Base-by-base conservation (phyloP, 2,329 filamentous ascomycete genomes). In the Fusarium ramigenum region DNA sequence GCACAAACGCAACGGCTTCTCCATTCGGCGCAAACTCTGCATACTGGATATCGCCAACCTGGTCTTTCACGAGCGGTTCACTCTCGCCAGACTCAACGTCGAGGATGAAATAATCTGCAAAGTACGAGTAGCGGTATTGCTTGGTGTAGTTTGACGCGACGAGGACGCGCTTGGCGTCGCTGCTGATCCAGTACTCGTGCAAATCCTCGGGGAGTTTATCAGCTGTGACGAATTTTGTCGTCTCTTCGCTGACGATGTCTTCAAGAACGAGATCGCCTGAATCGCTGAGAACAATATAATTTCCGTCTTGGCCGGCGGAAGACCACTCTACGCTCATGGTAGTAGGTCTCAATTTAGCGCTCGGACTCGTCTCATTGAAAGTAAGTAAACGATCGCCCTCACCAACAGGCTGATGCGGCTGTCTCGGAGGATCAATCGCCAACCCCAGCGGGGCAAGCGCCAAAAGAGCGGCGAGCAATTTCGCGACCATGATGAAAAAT, bases 101-200 rank as follows among this genome's bases (percentile, higher is more conserved):
- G 52, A 91, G 86, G 25, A 93, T 82, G 49, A 89, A 86, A 79
- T 93, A 93, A 78, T 93, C 87, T 39, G 91, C 88, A 78, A 90
- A 91, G 80, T 90, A 93, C 10, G 91, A 91, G 80, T 92, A 83
- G 4, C 91, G 88, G 76, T 93, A 93, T 78, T 91, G 87, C 80
- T 92, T 91, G 19, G 89, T 93, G 78, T 89, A 87, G 76, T 93
- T 93, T 60, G 89, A 86, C 3, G 90, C 85, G 82, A 91, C 89
- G 23, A 93, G 81, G 1, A 93, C 85, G 60, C 87, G 86, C 28
- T 85, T 86, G 11, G 87, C 84, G 75, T 92, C 89, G 5, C 88
- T 82, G 44, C 88, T 89, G 72, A 93, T 90, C 82, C 85, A 90
- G 79, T 90, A 92, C 47, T 89, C 87, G 68, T 83, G 82, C 66